A percentile compares a stretch with the other conserved stretches of the same genome.
phyloP scores from a whole-genome alignment of 495 filamentous ascomycete species.

The Cladorrhinum samala region DNA sequence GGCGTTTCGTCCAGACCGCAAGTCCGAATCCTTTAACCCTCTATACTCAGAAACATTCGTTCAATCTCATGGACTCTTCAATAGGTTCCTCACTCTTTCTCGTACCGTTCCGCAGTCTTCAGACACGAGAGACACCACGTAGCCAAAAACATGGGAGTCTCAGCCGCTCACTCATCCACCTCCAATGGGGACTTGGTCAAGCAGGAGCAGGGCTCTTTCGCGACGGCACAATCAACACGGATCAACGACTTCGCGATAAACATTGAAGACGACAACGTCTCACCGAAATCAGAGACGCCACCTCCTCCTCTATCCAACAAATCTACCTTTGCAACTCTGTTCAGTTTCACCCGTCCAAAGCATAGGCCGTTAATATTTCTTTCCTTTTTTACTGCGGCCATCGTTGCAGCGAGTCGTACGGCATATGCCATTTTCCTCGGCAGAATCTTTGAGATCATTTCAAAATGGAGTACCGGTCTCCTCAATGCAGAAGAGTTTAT shows the following conservation, averaged over 20 bases:
- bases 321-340: constrained; percentile 46
- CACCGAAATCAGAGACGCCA: neutral
- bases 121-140: neutral
- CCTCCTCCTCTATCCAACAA: constrained; percentile 9
- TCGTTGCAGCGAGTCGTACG: constrained; percentile 58
- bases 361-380: constrained; percentile 50
- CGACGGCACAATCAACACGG: neutral
- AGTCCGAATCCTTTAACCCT: neutral
- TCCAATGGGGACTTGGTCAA: neutral
- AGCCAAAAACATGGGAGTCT: neutral
- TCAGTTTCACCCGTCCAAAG: constrained; percentile 61
- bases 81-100: neutral
- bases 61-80: neutral
- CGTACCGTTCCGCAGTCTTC: neutral
- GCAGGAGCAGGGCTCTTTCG: neutral
- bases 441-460: constrained; percentile 65
- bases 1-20: neutral
- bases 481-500: constrained; percentile 47
- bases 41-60: neutral
- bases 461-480: constrained; percentile 54
- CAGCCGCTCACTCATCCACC: neutral
- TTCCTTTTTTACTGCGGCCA: constrained; percentile 48
- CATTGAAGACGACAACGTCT: neutral
- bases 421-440: constrained; percentile 67
- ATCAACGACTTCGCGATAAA: constrained; percentile 1